Conservation (phyloP, 768 basidiomycete genomes). For the Suillus bovinus region DNA sequence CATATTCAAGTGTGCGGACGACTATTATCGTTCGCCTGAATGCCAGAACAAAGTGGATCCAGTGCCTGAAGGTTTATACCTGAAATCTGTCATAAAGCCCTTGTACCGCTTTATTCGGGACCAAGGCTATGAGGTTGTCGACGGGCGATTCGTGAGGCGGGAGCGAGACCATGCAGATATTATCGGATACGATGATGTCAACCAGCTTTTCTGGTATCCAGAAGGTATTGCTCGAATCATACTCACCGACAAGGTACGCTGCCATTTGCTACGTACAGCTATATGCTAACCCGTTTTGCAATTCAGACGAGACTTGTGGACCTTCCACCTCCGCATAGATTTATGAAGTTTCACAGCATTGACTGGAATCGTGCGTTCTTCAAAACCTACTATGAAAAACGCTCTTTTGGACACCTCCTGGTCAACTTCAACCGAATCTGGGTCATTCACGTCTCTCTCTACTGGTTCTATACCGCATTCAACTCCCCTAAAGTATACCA, state of each 20-base stretch:
- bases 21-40: conserved; percentile 98
- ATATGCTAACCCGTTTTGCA: conserved; percentile 7
- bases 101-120: conserved; percentile 96
- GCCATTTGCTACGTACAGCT: not conserved
- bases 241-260: conserved; percentile 77
- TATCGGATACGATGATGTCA: conserved; percentile 98
- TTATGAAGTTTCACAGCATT: conserved; percentile 95
- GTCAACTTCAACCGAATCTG: conserved; percentile 99
- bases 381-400: conserved; percentile 99
- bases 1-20: conserved; percentile 99
- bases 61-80: conserved; percentile 93
- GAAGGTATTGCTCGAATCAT: conserved; percentile 95
- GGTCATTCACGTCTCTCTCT: conserved; percentile 95
- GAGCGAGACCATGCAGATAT: conserved; percentile 93
- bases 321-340: conserved; percentile 86
- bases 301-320: conserved; percentile 86
- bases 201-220: conserved; percentile 99
- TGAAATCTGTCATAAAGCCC: conserved; percentile 88
- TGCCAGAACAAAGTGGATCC: conserved; percentile 92
- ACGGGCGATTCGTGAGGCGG: conserved; percentile 90
- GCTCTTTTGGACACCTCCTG: conserved; percentile 93
- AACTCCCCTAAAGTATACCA: conserved; percentile 89
- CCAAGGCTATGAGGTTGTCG: conserved; percentile 95
- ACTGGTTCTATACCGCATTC: conserved; percentile 95
- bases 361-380: conserved; percentile 97